Base-by-base conservation (phyloP, 768 basidiomycete species). In the Mycena galopus region DNA sequence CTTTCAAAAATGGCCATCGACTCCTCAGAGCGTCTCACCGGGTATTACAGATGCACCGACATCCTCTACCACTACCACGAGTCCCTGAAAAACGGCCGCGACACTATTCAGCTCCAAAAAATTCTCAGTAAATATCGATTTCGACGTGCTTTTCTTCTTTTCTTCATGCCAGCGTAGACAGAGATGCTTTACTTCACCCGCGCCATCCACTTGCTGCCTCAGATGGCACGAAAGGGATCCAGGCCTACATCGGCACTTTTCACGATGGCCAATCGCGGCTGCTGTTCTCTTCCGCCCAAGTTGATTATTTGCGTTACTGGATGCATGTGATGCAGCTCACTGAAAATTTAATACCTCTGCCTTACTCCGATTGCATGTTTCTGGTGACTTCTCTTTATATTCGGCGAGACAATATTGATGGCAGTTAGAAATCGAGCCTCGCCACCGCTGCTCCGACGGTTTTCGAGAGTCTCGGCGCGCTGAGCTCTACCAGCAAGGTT, bases 271-370 rank as follows among this genome's bases (percentile, higher is more conserved):
- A 90, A 75, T 83, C 87, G 16, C 85, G 90, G 8, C 82, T 92
- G 58, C 82, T 91, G 58, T 90, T 89, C 76, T 88, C 90, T n/a
- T 88, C 87, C 16, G 86, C 86, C 8, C 90, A 91, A 77, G 83
- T 90, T 73, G 90, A 91, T 76, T 91, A 91, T 79, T 79, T 89
- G 17, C 82, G 89, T 50, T 90, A 90, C 79, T 91, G 88, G 87
- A 79, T 91, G 71, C 84, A 89, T 75, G 83, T 67, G 19, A 69
- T 69, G 72, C 29, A 57, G 70, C 82, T 90, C 77, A 89, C 88
- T 0, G 76, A 82, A 29, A 73, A 81, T 30, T 84, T 81, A 50
- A 84, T 91, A 63, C 86, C 90, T 23, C 79, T 91, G 27, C 90
- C 90, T 19, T 86, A 86, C 73, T 86, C 86, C 21, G 84, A 89